These are phyloP conservation scores for Sclerotinia glacialis DNA, from an alignment of 2,329 filamentous ascomycete species.

Conservation along the genomic window DNA sequence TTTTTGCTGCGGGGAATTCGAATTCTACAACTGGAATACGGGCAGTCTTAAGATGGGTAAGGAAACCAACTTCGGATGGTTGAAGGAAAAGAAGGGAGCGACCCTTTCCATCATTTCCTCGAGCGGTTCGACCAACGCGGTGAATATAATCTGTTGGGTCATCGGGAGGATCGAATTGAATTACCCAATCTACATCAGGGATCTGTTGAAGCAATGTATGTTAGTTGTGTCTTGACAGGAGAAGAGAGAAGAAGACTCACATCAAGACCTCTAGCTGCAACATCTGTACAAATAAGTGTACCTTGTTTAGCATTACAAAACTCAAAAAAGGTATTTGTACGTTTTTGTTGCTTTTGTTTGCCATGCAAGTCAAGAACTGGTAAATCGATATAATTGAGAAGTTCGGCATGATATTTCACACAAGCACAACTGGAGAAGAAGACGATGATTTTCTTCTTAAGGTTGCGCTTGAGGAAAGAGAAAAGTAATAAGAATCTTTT, in stretches of 20 bases:
- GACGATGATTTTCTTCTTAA: conserved; percentile 90
- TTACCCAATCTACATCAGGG: conserved; percentile 91
- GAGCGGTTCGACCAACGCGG: conserved; percentile 89
- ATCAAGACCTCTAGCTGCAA: conserved; percentile 91
- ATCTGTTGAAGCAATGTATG: conserved; percentile 51
- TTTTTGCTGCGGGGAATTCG: conserved; percentile 89
- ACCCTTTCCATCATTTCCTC: conserved; percentile 79
- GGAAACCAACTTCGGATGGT: conserved; percentile 87
- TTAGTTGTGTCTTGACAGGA: conserved; percentile 2
- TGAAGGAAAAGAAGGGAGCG: conserved; percentile 91
- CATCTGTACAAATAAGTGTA: conserved; percentile 92
- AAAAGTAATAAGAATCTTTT: conserved; percentile 92
- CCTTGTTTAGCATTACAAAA: conserved; percentile 84
- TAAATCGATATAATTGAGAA: conserved; percentile 96
- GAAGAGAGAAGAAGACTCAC: conserved; percentile 45
- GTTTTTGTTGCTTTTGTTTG: conserved; percentile 98
- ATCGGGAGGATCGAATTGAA: conserved; percentile 93
- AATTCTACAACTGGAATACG: conserved; percentile 94
- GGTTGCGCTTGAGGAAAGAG: conserved; percentile 87
- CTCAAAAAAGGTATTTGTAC: conserved; percentile 98
- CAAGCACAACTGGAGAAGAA: conserved; percentile 92
- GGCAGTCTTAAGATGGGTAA: conserved; percentile 85
- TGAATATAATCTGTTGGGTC: conserved; percentile 91
- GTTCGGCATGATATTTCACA: conserved; percentile 92
- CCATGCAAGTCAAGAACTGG: conserved; percentile 84